Evolutionary conservation across 257 asterid genomes (phyloP).

Genomic region (Oldenlandia corymbosa): DNA sequence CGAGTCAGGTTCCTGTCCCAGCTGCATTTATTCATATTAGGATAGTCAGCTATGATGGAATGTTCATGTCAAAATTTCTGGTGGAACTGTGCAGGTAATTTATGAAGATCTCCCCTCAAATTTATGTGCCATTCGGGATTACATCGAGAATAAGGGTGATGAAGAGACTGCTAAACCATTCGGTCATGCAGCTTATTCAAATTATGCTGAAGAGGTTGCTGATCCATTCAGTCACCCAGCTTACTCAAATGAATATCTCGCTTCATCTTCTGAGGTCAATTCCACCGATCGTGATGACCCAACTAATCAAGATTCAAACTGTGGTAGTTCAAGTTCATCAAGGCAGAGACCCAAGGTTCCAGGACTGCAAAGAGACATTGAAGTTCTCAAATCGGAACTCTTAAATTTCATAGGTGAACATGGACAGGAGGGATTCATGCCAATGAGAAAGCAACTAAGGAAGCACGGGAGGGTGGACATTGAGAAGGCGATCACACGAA

Average conservation of each 20-base stretch:
- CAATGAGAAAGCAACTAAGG: slow-evolving; percentile 89
- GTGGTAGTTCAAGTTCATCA: slow-evolving; percentile 32
- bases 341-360: slow-evolving; percentile 72
- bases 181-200: slow-evolving; percentile 16
- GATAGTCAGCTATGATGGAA: not conserved
- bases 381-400: slow-evolving; percentile 82
- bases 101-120: slow-evolving; percentile 97
- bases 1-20: not conserved
- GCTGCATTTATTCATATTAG: no score
- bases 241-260: slow-evolving; percentile 22
- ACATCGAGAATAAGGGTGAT: slow-evolving; percentile 49
- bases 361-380: slow-evolving; percentile 79
- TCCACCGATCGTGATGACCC: slow-evolving; percentile 19
- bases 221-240: slow-evolving; percentile 18
- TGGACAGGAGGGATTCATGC: slow-evolving; percentile 97
- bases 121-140: slow-evolving; percentile 88
- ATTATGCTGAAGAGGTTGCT: slow-evolving; percentile 23
- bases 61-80: slow-evolving; percentile 2
- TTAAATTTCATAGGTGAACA: slow-evolving; percentile 66
- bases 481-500: slow-evolving; percentile 84
- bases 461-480: slow-evolving; percentile 77
- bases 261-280: slow-evolving; percentile 20
- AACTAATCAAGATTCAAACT: slow-evolving; percentile 27
- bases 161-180: slow-evolving; percentile 23
- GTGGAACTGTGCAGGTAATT: slow-evolving; percentile 56